These are phyloP conservation scores for Pistacia vera DNA, from an alignment of 345 rosid species.

Conservation along the genomic window DNA sequence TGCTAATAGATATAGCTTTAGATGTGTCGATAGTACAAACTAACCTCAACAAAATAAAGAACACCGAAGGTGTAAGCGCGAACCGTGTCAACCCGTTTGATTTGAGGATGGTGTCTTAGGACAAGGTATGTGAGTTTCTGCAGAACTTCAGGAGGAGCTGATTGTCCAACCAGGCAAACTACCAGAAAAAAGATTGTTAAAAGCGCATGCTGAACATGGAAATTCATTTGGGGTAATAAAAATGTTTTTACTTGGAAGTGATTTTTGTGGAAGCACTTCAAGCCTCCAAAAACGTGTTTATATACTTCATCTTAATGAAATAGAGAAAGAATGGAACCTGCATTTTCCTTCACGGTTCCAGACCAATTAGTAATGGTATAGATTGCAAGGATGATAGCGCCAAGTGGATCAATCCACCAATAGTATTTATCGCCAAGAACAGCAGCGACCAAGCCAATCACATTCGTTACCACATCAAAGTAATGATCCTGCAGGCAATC, in stretches of 20 bases:
- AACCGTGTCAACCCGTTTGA: slow-evolving; percentile 33
- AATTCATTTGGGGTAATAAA: too few species aligned
- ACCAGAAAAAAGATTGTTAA: background rate
- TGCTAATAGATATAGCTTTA: too few species aligned
- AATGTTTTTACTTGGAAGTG: too few species aligned
- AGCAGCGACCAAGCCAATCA: slow-evolving; percentile 31
- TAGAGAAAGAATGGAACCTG: background rate
- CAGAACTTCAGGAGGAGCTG: slow-evolving; percentile 36
- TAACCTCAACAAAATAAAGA: slow-evolving; percentile 33
- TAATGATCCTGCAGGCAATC: slow-evolving; percentile 24
- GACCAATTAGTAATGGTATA: slow-evolving; percentile 34
- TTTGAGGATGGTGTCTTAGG: slow-evolving; percentile 24
- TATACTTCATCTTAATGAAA: background rate
- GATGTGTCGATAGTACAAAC: background rate
- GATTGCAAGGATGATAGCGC: slow-evolving; percentile 31
- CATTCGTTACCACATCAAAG: slow-evolving; percentile 34
- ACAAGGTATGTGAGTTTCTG: slow-evolving; percentile 35
- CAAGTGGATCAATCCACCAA: slow-evolving; percentile 39
- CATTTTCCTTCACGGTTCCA: slow-evolving; percentile 32
- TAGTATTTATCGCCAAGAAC: slow-evolving; percentile 26
- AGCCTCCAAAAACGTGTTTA: background rate
- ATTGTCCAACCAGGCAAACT: slow-evolving; percentile 30
- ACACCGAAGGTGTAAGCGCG: slow-evolving; percentile 36
- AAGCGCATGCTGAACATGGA: too few species aligned
- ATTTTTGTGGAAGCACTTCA: too few species aligned